A percentile compares a stretch with the other conserved stretches of the same genome.
phyloP scores from a whole-genome alignment of 23 red algal genomes.

The Gracilaria domingensis region DNA sequence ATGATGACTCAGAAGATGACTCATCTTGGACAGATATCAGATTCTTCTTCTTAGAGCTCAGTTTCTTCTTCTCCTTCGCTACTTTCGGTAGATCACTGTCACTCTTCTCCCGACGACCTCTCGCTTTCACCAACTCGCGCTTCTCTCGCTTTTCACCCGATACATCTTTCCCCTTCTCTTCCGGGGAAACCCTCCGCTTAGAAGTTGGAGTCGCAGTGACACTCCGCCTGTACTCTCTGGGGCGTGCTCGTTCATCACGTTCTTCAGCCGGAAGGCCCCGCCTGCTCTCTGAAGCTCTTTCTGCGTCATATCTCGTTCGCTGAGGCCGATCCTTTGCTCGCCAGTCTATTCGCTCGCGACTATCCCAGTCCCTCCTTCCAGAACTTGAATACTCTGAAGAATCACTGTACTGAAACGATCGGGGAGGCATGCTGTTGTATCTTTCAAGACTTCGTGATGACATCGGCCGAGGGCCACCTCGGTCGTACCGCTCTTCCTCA shows the following conservation, averaged over 20 bases:
- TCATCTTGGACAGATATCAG: conserved; percentile 32
- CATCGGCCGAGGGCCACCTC: not conserved
- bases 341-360: not conserved
- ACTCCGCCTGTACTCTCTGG: not conserved
- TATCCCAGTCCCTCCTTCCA: conserved; percentile 1
- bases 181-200: not conserved
- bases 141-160: conserved; percentile 26
- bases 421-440: conserved; percentile 44
- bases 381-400: conserved; percentile 28
- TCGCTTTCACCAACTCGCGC: conserved; percentile 9
- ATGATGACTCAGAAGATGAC: not conserved
- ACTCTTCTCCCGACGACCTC: conserved; percentile 52
- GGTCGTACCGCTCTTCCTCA: conserved; percentile 59
- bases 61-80: conserved; percentile 42
- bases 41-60: conserved; percentile 17
- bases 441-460: conserved; percentile 48
- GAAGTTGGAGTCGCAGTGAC: conserved; percentile 4
- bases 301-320: conserved; percentile 12
- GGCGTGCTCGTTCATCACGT: not conserved
- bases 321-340: conserved; percentile 10
- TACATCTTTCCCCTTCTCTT: not conserved
- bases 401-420: conserved; percentile 10
- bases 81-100: conserved; percentile 38
- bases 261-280: conserved; percentile 14
- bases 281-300: not conserved